Evolutionary conservation across 2,329 filamentous ascomycete species (phyloP).

Genomic region (Alternaria consortialis): DNA sequence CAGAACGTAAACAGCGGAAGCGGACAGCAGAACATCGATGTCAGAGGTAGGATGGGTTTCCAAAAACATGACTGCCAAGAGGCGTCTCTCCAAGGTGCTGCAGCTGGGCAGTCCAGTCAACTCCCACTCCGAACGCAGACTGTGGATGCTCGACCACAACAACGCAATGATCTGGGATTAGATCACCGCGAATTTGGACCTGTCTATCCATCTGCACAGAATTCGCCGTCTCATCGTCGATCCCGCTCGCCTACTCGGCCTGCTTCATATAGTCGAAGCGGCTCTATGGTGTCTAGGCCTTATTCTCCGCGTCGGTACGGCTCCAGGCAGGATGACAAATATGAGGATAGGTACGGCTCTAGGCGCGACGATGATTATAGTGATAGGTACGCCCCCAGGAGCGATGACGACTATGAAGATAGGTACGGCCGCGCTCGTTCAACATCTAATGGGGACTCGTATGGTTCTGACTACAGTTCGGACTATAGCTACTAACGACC

Average conservation of each 20-base stretch:
- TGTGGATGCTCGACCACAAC: background rate
- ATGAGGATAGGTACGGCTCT: background rate
- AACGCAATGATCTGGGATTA: background rate
- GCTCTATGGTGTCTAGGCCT: background rate
- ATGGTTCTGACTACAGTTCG: background rate
- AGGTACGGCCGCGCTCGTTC: background rate
- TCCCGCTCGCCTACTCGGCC: background rate
- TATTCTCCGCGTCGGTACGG: background rate
- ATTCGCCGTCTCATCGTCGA: background rate
- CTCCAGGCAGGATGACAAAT: background rate
- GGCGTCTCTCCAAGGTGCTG: background rate
- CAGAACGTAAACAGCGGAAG: background rate
- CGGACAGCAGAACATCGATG: background rate
- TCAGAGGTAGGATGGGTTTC: background rate
- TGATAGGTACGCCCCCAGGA: too few species aligned
- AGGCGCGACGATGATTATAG: background rate
- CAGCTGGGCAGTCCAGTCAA: background rate
- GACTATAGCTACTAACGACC: background rate
- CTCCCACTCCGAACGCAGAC: background rate
- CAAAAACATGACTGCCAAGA: background rate
- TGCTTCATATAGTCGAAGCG: background rate
- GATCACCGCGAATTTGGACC: background rate
- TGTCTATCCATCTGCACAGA: background rate
- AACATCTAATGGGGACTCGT: background rate
- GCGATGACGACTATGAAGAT: background rate